Evolutionary conservation across 2,329 filamentous ascomycete genomes (phyloP).

Genomic region (Trichoderma aggressivum): DNA sequence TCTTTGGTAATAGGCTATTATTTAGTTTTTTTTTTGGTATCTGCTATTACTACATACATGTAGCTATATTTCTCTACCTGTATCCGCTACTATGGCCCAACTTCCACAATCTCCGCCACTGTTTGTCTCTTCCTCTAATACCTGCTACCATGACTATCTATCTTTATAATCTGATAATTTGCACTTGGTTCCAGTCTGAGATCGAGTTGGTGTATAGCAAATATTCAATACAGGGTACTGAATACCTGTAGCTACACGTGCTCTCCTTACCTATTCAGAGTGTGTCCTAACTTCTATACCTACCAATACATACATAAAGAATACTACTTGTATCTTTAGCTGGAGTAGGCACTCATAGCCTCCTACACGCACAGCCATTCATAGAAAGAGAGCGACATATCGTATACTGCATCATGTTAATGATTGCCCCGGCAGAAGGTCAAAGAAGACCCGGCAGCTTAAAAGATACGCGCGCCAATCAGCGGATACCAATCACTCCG

Average conservation of each 20-base stretch:
- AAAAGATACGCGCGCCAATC: neutral
- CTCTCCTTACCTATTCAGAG: no score
- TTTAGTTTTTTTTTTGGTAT: neutral
- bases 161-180: no score
- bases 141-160: neutral
- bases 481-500: neutral
- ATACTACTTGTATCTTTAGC: no score
- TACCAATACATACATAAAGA: no score
- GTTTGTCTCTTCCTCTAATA: neutral
- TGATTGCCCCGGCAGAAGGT: neutral
- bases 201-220: no score
- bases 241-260: no score
- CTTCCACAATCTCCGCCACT: neutral
- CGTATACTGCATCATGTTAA: neutral
- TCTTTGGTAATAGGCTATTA: neutral
- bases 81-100: no score
- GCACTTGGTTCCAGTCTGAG: no score
- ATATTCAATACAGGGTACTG: no score
- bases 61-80: no score
- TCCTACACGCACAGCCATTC: neutral
- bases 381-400: neutral
- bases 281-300: no score
- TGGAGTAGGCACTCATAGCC: neutral
- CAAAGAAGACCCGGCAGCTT: neutral
- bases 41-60: no score